Conservation (phyloP, 2,329 filamentous ascomycete genomes). For the Drechslerella coelobrocha region DNA sequence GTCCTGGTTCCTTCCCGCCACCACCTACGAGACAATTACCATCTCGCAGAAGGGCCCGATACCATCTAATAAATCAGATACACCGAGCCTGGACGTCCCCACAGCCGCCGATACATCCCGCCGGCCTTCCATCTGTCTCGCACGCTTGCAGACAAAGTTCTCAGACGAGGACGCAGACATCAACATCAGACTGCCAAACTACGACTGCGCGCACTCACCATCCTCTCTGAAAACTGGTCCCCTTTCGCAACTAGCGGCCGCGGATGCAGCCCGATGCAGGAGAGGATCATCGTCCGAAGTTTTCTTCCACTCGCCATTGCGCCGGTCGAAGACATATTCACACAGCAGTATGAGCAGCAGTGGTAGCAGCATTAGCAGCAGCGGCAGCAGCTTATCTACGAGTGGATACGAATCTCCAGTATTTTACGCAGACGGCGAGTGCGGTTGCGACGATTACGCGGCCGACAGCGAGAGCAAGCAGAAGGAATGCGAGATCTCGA, state of each 20-base stretch:
- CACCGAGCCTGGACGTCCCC: conserved; percentile 22
- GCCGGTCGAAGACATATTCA: conserved; percentile 27
- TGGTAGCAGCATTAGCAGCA: conserved; percentile 19
- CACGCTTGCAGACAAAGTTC: conserved; percentile 26
- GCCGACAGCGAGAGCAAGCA: conserved; percentile 22
- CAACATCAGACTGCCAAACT: conserved; percentile 45
- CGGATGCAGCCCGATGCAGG: conserved; percentile 1
- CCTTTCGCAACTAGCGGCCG: background rate
- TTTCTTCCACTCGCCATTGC: conserved; percentile 45
- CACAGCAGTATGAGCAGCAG: conserved; percentile 14
- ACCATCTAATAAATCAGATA: conserved; percentile 3
- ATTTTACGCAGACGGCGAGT: conserved; percentile 46
- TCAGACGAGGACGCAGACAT: conserved; percentile 18
- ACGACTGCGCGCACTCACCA: conserved; percentile 36
- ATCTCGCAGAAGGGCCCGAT: conserved; percentile 40
- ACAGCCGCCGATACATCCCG: conserved; percentile 49
- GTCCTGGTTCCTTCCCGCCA: conserved; percentile 49
- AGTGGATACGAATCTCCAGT: conserved; percentile 47
- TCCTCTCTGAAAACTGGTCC: conserved; percentile 3
- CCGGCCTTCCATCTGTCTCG: conserved; percentile 37
- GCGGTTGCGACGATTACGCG: conserved; percentile 33
- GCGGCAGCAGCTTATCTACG: conserved; percentile 4
- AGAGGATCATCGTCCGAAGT: conserved; percentile 38
- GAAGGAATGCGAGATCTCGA: conserved; percentile 33
- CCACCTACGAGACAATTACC: conserved; percentile 44